Evolutionary conservation across 805 yeast genomes (phyloP).

Genomic region (Sugiyamaella qingdaonensis): DNA sequence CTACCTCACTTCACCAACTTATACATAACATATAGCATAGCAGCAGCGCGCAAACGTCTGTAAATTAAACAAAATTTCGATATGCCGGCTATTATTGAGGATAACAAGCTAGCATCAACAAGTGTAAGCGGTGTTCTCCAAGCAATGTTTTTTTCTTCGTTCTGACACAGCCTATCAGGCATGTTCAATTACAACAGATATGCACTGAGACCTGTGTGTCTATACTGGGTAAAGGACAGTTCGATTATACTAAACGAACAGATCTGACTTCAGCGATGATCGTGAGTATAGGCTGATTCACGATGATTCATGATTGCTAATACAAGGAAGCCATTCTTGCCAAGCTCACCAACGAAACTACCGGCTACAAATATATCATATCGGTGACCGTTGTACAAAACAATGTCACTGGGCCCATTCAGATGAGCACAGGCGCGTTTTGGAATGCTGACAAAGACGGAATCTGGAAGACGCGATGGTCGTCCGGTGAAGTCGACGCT

Average conservation of each 20-base stretch:
- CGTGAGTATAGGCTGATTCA: neutral
- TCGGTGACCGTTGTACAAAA: constrained; percentile 19
- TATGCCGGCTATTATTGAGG: constrained; percentile 1
- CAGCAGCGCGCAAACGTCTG: too few species aligned
- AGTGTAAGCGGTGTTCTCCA: neutral
- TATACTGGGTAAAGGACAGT: neutral
- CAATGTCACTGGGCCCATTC: constrained; percentile 19
- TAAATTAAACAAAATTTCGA: neutral
- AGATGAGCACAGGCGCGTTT: constrained; percentile 23
- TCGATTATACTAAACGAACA: neutral
- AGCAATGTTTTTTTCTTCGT: too few species aligned
- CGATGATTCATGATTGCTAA: neutral
- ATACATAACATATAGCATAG: too few species aligned
- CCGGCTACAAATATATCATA: constrained; percentile 21
- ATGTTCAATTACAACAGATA: neutral
- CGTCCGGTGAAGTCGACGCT: constrained; percentile 18
- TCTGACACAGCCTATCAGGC: neutral
- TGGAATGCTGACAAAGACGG: constrained; percentile 28
- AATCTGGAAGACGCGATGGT: constrained; percentile 23
- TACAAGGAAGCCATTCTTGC: neutral
- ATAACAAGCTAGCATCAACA: neutral
- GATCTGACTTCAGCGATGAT: neutral
- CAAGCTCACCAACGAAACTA: neutral
- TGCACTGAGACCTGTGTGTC: neutral
- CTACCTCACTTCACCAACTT: too few species aligned